These are phyloP conservation scores for Alternaria sp. DNA, from an alignment of 2,329 filamentous ascomycete species.

Conservation along the genomic window DNA sequence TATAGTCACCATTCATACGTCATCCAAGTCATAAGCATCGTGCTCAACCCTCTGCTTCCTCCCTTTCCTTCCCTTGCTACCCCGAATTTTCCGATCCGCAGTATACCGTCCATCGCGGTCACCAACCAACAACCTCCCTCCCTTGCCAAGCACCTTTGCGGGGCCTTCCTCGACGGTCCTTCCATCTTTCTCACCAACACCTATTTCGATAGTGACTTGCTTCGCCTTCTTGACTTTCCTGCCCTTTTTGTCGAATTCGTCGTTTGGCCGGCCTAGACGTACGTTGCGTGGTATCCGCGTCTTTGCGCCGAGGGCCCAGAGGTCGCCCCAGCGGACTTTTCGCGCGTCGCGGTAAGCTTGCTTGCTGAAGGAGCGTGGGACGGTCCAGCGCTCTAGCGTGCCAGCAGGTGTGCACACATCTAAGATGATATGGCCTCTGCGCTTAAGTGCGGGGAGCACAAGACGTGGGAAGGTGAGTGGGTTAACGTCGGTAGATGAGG, in stretches of 20 bases:
- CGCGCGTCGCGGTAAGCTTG: conserved; percentile 90
- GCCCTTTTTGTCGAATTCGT: conserved; percentile 50
- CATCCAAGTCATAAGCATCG: conserved; percentile 23
- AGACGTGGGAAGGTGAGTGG: conserved; percentile 77
- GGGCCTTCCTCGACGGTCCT: conserved; percentile 27
- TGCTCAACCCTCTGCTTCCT: conserved; percentile 34
- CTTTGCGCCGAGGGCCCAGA: conserved; percentile 96
- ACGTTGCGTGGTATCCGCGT: conserved; percentile 70
- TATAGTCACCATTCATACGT: conserved; percentile 13
- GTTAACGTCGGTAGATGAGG: conserved; percentile 41
- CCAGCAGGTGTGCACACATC: conserved; percentile 90
- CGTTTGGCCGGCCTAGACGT: conserved; percentile 61
- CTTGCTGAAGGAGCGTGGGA: conserved; percentile 79
- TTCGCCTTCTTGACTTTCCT: conserved; percentile 41
- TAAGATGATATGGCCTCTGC: conserved; percentile 83
- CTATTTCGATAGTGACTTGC: conserved; percentile 39
- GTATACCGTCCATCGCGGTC: conserved; percentile 41
- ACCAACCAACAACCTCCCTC: conserved; percentile 32
- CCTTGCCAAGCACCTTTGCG: conserved; percentile 18
- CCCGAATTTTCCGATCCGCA: conserved; percentile 45
- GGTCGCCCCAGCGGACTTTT: conserved; percentile 88
- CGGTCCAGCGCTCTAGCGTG: conserved; percentile 89
- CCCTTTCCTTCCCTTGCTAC: conserved; percentile 49
- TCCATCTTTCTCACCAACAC: conserved; percentile 32
- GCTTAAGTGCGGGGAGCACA: conserved; percentile 82